These are phyloP conservation scores for Fagopyrum homotropicum DNA, from an alignment of 148 eudicot genomes.

Conservation along the genomic window DNA sequence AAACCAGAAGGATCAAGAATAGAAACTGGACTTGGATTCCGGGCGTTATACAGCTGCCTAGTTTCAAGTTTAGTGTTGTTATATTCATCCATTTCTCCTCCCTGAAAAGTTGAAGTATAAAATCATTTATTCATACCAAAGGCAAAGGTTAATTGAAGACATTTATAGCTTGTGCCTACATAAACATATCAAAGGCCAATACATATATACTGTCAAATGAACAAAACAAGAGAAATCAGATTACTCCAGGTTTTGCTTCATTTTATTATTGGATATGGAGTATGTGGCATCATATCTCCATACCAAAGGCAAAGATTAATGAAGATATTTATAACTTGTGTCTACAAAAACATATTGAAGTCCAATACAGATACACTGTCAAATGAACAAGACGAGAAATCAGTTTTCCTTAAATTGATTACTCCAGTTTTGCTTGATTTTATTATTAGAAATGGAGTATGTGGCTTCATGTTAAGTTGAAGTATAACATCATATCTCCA, in stretches of 20 bases:
- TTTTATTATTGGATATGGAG: neutral
- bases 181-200: neutral
- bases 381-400: neutral
- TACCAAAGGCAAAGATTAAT: neutral
- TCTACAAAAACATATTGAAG: neutral
- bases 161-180: neutral
- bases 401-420: neutral
- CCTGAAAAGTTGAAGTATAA: slow-evolving; percentile 23
- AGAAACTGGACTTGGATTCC: slow-evolving; percentile 74
- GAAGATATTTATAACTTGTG: neutral
- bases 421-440: neutral
- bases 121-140: neutral
- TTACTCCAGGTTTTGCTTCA: neutral
- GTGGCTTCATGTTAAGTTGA: too few species aligned
- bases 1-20: slow-evolving; percentile 61
- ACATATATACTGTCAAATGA: neutral
- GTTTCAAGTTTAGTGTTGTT: slow-evolving; percentile 27
- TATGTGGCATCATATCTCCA: neutral
- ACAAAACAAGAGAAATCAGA: neutral
- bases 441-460: neutral
- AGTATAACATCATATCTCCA: neutral
- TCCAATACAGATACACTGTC: too few species aligned
- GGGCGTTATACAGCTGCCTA: slow-evolving; percentile 35
- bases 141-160: neutral
- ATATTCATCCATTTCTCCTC: slow-evolving; percentile 29